Conservation (phyloP, 2,329 filamentous ascomycete genomes). For the Hirsutella thompsonii region DNA sequence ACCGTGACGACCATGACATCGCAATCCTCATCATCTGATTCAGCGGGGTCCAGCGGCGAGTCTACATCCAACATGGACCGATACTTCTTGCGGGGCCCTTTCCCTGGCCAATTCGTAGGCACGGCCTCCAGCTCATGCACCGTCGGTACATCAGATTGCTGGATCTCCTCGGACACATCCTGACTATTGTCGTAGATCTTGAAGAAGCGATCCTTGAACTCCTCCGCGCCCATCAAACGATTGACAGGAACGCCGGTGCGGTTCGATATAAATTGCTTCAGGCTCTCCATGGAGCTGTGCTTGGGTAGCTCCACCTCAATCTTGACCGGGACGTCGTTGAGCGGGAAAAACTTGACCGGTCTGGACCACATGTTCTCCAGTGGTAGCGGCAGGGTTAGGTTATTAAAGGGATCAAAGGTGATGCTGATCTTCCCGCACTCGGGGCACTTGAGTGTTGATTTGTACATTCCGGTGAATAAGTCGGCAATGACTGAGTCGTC, state of each 20-base stretch:
- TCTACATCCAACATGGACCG: slow-evolving; percentile 37
- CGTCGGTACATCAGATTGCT: slow-evolving; percentile 50
- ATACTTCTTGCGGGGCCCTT: slow-evolving; percentile 30
- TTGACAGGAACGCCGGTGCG: slow-evolving; percentile 51
- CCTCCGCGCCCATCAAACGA: slow-evolving; percentile 66
- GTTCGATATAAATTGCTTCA: slow-evolving; percentile 60
- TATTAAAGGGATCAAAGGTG: slow-evolving; percentile 96
- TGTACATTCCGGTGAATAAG: slow-evolving; percentile 95
- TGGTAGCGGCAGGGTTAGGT: slow-evolving; percentile 80
- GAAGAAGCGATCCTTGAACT: slow-evolving; percentile 76
- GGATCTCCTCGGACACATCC: slow-evolving; percentile 61
- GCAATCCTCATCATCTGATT: slow-evolving; percentile 49
- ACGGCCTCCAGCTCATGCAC: slow-evolving; percentile 64
- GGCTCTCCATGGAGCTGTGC: slow-evolving; percentile 51
- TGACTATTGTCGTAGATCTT: slow-evolving; percentile 63
- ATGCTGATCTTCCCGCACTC: slow-evolving; percentile 91
- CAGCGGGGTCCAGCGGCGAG: slow-evolving; percentile 27
- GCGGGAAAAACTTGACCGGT: slow-evolving; percentile 62
- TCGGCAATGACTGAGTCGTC: slow-evolving; percentile 95
- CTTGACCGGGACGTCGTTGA: slow-evolving; percentile 56
- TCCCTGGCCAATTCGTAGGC: slow-evolving; percentile 65
- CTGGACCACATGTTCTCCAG: slow-evolving; percentile 73
- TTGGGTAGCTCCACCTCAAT: slow-evolving; percentile 73
- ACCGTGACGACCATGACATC: slow-evolving; percentile 59
- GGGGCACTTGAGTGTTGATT: slow-evolving; percentile 90